phyloP scores from a whole-genome alignment of 176 grass and related monocot genomes.

The Juncus effusus region DNA sequence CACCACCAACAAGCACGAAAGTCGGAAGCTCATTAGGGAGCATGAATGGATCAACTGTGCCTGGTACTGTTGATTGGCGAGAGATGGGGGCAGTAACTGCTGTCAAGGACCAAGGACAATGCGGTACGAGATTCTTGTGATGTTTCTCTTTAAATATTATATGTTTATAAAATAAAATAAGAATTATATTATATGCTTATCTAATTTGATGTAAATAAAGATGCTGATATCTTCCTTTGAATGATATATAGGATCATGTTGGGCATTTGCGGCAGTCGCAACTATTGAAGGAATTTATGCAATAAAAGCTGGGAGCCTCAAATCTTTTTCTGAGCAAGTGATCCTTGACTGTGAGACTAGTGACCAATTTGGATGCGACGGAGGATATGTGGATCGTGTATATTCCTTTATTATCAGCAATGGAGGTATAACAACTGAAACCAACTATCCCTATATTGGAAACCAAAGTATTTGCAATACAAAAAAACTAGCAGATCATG shows the following conservation, averaged over 20 bases:
- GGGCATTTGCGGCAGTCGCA: slow-evolving; percentile 65
- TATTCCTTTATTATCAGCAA: slow-evolving; percentile 46
- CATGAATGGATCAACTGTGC: neutral
- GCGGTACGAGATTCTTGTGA: slow-evolving; percentile 29
- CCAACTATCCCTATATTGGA: slow-evolving; percentile 47
- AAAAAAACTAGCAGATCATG: slow-evolving; percentile 22
- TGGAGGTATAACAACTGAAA: slow-evolving; percentile 48
- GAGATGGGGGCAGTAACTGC: slow-evolving; percentile 32
- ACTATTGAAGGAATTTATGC: slow-evolving; percentile 55
- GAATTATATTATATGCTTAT: neutral
- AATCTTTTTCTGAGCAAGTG: slow-evolving; percentile 67
- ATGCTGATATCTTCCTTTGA: neutral
- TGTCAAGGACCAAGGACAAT: slow-evolving; percentile 50
- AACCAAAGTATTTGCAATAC: slow-evolving; percentile 28
- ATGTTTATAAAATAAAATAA: neutral
- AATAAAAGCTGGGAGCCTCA: slow-evolving; percentile 48
- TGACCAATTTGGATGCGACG: slow-evolving; percentile 36
- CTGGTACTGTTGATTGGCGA: slow-evolving; percentile 44
- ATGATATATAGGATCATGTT: slow-evolving; percentile 44
- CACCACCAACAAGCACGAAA: neutral
- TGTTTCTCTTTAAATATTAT: neutral
- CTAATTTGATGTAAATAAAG: neutral
- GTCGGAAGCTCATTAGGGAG: neutral
- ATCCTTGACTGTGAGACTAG: slow-evolving; percentile 52
- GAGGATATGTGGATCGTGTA: slow-evolving; percentile 42